phyloP scores from a whole-genome alignment of 306 rosid genomes.

The Rosa multiflora region DNA sequence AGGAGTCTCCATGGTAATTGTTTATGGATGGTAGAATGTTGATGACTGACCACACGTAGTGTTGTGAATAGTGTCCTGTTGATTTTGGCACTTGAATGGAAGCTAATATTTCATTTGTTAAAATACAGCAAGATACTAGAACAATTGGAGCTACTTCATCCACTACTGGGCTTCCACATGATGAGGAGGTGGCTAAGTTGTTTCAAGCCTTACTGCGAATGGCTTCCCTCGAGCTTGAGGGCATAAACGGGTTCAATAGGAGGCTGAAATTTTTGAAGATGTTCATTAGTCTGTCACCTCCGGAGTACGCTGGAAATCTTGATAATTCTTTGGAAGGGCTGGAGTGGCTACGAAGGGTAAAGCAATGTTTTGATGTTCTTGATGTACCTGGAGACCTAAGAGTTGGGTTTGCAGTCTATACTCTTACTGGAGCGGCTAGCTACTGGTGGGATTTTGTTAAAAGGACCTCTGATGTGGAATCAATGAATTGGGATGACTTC shows the following conservation, averaged over 20 bases:
- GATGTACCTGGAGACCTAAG: constrained; percentile 7
- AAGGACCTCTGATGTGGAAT: background rate
- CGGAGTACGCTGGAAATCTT: background rate
- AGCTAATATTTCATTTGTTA: background rate
- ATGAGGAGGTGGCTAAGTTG: background rate
- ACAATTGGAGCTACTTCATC: background rate
- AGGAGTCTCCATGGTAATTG: background rate
- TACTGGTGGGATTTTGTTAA: background rate
- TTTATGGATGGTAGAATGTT: background rate
- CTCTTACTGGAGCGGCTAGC: constrained; percentile 9
- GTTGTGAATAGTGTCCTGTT: background rate
- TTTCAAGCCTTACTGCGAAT: background rate
- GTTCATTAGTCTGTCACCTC: background rate
- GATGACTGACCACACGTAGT: background rate
- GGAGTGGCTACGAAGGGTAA: background rate
- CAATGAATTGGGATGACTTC: background rate
- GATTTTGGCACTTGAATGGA: background rate
- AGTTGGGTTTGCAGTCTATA: background rate
- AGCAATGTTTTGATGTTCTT: background rate
- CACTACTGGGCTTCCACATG: background rate
- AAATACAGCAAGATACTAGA: background rate
- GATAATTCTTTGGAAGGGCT: background rate
- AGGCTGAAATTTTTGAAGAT: background rate
- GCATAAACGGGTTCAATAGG: background rate
- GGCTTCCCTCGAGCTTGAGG: background rate